A percentile compares a stretch with the other conserved stretches of the same genome.
These are phyloP conservation scores for Cichorium intybus DNA, from an alignment of 140 eudicot species.

Conservation along the genomic window DNA sequence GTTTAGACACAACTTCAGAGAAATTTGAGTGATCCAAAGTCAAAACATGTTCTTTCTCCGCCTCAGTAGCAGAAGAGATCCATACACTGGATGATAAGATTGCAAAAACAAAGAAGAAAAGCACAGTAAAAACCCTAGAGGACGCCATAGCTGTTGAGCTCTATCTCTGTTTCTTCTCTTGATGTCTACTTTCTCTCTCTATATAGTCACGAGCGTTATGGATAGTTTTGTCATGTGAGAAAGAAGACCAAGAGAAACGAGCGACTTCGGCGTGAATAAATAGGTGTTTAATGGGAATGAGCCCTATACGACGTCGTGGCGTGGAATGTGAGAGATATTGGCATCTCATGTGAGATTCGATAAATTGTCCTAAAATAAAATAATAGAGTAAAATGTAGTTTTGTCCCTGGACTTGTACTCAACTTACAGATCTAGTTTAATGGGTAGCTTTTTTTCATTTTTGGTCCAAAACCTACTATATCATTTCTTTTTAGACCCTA, in stretches of 20 bases:
- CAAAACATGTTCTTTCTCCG: constrained; percentile 46
- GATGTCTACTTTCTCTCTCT: constrained; percentile 3
- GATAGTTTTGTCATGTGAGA: constrained; percentile 31
- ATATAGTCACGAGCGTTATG: constrained; percentile 27
- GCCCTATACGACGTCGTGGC: constrained; percentile 7
- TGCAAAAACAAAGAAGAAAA: constrained; percentile 23
- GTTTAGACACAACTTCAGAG: constrained; percentile 50
- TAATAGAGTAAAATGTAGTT: not conserved
- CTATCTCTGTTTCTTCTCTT: not conserved
- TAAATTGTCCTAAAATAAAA: not conserved
- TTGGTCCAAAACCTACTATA: not conserved
- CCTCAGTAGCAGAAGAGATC: constrained; percentile 36
- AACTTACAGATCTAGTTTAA: not conserved
- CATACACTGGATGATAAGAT: constrained; percentile 24
- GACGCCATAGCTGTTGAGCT: constrained; percentile 35
- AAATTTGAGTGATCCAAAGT: constrained; percentile 76
- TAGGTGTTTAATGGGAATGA: constrained; percentile 4
- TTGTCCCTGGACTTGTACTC: not conserved
- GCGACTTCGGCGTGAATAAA: constrained; percentile 15
- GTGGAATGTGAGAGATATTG: not conserved
- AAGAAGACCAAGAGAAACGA: constrained; percentile 18
- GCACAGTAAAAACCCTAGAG: constrained; percentile 36
- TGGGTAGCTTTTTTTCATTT: not conserved
- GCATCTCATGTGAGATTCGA: not conserved
- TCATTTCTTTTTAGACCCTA: not conserved